A percentile compares a stretch with the other conserved stretches of the same genome.
phyloP scores from a whole-genome alignment of 2,329 filamentous ascomycete genomes.

The Aphanocladium album region DNA sequence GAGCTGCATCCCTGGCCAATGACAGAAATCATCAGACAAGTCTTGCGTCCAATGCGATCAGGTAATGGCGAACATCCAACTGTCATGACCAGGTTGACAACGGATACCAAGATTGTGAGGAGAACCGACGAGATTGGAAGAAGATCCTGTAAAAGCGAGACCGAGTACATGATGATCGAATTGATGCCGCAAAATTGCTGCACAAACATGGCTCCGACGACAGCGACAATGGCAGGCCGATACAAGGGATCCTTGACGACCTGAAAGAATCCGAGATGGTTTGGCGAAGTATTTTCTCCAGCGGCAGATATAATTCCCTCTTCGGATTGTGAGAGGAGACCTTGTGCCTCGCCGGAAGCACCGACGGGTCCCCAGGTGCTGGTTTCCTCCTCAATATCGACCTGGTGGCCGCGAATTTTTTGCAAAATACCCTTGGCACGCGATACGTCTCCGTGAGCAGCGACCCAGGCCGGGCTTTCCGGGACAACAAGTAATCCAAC shows the following conservation, averaged over 20 bases:
- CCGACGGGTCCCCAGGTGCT: slow-evolving; percentile 47
- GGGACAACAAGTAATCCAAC: slow-evolving; percentile 69
- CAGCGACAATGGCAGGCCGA: slow-evolving; percentile 71
- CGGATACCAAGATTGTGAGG: slow-evolving; percentile 81
- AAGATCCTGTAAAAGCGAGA: slow-evolving; percentile 76
- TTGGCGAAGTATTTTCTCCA: slow-evolving; percentile 15
- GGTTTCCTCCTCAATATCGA: slow-evolving; percentile 70
- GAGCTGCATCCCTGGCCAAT: slow-evolving; percentile 78
- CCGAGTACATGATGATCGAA: slow-evolving; percentile 97
- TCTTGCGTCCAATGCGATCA: slow-evolving; percentile 83
- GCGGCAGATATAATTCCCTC: slow-evolving; percentile 11
- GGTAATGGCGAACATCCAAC: slow-evolving; percentile 75
- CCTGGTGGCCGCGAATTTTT: slow-evolving; percentile 65
- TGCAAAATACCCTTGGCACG: slow-evolving; percentile 65
- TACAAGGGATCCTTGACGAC: slow-evolving; percentile 65
- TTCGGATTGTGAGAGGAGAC: slow-evolving; percentile 49
- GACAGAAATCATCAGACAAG: slow-evolving; percentile 76
- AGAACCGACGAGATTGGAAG: slow-evolving; percentile 76
- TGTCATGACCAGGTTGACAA: slow-evolving; percentile 81
- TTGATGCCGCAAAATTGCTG: slow-evolving; percentile 95
- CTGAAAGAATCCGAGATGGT: slow-evolving; percentile 55
- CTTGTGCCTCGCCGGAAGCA: slow-evolving; percentile 58
- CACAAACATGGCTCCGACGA: slow-evolving; percentile 84
- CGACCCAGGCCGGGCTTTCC: slow-evolving; percentile 86
- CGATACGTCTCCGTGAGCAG: slow-evolving; percentile 56